Evolutionary conservation across 2,329 filamentous ascomycete genomes (phyloP), one percentile per base, ranked within the genome.

Genomic region (Tolypocladium nubicola): DNA sequence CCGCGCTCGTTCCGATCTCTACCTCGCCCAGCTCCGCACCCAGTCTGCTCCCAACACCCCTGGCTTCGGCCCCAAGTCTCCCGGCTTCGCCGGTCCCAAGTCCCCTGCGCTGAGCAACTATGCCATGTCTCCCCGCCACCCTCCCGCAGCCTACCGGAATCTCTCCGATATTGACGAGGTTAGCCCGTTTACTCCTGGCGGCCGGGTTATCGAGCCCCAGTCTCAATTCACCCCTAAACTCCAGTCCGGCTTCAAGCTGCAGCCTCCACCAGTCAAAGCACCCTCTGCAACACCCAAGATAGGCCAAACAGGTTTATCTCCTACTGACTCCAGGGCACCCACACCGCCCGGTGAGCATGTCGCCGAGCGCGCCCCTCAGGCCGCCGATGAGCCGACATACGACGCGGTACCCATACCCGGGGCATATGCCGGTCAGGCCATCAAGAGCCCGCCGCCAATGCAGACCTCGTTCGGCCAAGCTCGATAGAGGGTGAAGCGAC

Each of bases 11-110:
- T 93, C 89, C 60, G 92, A 97, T 71, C 84, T 99, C 62, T 97
- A 97, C 78, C 89, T 97, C 61, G 91, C 88, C 56, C 88, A 90
- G 71, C 83, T 91, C 47, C 87, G 86, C 64, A 78, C 84, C 23
- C 92, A 97, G 76, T 96, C 91, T 33, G 92, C 91, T 6, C 93
- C 93, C 64, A 97, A 97, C 79, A 97, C 93, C 0, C 93, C 93
- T 14, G 91, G 91, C 62, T 91, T 95, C 70, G 86, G 85, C 37
- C 84, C 86, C 71, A 88, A 84, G 71, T 84, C 81, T 0, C 71
- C 64, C 7, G 52, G 38, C 40, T 56, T 54, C 41, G 58, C 38
- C 43, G 69, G 54, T 55, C 69, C 64, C 62, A 72, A 68, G 65
- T 71, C 67, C 26, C 87, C 68, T 41, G 73, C 73, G 52, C 68